These are phyloP conservation scores for Tolypocladium tropicale DNA, from an alignment of 2,329 filamentous ascomycete genomes.

Conservation along the genomic window DNA sequence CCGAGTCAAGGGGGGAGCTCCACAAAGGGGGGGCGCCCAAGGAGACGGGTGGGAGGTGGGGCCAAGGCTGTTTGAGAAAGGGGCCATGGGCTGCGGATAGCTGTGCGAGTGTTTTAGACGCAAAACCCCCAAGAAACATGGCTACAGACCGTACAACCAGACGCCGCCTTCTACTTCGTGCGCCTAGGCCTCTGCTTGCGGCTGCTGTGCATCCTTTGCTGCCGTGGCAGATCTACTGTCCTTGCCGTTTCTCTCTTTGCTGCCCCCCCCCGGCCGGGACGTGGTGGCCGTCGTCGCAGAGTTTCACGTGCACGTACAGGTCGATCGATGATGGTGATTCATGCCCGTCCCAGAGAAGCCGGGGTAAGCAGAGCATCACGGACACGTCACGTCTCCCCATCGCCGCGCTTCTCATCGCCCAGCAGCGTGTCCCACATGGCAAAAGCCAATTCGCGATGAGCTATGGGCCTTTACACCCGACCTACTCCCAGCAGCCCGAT, in stretches of 20 bases:
- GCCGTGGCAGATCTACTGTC: too few species aligned
- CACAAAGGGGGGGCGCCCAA: background rate
- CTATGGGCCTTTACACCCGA: too few species aligned
- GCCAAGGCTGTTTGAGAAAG: background rate
- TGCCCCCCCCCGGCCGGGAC: too few species aligned
- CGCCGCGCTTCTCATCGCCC: background rate
- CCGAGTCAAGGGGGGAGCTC: background rate
- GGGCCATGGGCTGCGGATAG: background rate
- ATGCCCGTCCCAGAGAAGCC: background rate
- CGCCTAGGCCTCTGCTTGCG: too few species aligned
- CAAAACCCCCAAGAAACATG: background rate
- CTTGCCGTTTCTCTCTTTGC: too few species aligned
- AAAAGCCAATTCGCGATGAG: background rate
- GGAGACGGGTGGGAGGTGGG: background rate
- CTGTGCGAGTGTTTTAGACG: background rate
- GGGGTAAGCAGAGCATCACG: background rate
- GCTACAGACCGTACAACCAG: too few species aligned
- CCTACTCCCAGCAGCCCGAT: too few species aligned
- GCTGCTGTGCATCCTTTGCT: too few species aligned
- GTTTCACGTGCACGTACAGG: background rate
- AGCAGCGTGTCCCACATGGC: background rate
- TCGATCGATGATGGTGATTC: background rate
- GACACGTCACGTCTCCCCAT: background rate
- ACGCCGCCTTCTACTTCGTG: too few species aligned
- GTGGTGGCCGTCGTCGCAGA: background rate